Base-by-base conservation (phyloP, 257 asterid species). In the Cordia subcordata region DNA sequence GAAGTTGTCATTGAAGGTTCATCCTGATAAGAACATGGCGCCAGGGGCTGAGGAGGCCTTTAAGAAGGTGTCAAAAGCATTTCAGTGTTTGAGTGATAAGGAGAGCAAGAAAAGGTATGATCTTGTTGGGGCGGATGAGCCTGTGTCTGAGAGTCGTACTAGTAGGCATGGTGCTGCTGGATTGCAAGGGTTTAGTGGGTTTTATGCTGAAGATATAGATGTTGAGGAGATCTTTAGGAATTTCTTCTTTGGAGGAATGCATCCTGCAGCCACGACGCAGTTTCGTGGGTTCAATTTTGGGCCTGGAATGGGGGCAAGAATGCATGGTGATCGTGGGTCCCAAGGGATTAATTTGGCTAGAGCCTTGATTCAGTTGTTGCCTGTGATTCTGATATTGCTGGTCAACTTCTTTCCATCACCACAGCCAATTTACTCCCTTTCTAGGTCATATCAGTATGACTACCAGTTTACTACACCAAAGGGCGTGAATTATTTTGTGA, bases 11-110 rank as follows among this genome's bases (percentile, higher is more conserved):
- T 61, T 91, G 80, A 91, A 88, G 73, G 98, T 91, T 66, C 98
- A 91, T 75, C 98, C 98, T 16, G 98, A 88, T 72, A 90, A 90
- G 75, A 90, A 90, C 73, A 80, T 71, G 46, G 95, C 98, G 0
- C 98, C 98, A 0, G 98, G 95, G 10, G 82, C 98, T 1, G 98
- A 91, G 70, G 98, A 91, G 68, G 94, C 95, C 13, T 91, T 91
- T 65, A 91, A 91, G 88, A 77, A 67, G 77, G 96, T 91, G 1
- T 91, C 98, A 1, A 91, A 81, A 78, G 95, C 96, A 15, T 90
- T 90, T 67, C 93, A 90, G 71, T 90, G 98, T 71, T 75, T 87
- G 81, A 87, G 91, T 55, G 68, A 85, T 50, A 95, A 79, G 56
- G 96, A 91, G 68, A 70, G 75, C 50, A 76, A 96, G 72, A 85